phyloP scores from a whole-genome alignment of 2,329 filamentous ascomycete genomes.

The Diatrype stigma region DNA sequence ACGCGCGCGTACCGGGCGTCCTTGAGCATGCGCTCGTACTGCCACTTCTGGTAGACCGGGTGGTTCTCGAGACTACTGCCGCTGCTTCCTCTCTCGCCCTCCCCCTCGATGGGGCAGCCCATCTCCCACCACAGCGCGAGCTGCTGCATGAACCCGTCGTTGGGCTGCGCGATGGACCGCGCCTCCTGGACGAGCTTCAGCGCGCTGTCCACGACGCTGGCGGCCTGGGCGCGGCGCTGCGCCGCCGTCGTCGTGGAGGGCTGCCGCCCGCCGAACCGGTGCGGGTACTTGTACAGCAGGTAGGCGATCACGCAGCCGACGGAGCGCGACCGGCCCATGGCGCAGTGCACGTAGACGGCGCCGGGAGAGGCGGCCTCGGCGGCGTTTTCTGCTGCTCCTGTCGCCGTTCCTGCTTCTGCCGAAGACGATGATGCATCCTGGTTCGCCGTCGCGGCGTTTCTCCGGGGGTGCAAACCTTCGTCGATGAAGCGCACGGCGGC shows the following conservation, averaged over 20 bases:
- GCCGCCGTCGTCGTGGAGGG: constrained; percentile 36
- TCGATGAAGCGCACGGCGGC: constrained; percentile 80
- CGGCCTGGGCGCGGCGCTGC: constrained; percentile 37
- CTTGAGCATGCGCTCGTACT: constrained; percentile 51
- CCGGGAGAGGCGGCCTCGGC: constrained; percentile 21
- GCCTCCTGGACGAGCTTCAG: constrained; percentile 65
- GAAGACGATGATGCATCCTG: no score
- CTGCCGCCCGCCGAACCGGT: constrained; percentile 43
- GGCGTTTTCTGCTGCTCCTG: constrained; percentile 26
- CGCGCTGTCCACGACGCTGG: constrained; percentile 53
- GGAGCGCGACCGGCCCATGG: constrained; percentile 93
- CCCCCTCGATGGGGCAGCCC: constrained; percentile 62
- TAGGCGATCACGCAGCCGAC: constrained; percentile 82
- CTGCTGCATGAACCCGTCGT: constrained; percentile 86
- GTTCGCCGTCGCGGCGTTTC: neutral
- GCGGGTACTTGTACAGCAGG: constrained; percentile 65
- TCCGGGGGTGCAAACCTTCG: constrained; percentile 51
- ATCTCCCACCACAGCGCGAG: constrained; percentile 83
- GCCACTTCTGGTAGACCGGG: constrained; percentile 73
- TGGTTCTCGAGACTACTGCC: constrained; percentile 49
- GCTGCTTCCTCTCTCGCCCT: no score
- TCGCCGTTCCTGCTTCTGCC: constrained; percentile 47
- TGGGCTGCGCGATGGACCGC: constrained; percentile 80
- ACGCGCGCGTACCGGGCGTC: constrained; percentile 65
- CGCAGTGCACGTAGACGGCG: constrained; percentile 65